Evolutionary conservation across 306 rosid genomes (phyloP).

Genomic region (Psophocarpus tetragonolobus): DNA sequence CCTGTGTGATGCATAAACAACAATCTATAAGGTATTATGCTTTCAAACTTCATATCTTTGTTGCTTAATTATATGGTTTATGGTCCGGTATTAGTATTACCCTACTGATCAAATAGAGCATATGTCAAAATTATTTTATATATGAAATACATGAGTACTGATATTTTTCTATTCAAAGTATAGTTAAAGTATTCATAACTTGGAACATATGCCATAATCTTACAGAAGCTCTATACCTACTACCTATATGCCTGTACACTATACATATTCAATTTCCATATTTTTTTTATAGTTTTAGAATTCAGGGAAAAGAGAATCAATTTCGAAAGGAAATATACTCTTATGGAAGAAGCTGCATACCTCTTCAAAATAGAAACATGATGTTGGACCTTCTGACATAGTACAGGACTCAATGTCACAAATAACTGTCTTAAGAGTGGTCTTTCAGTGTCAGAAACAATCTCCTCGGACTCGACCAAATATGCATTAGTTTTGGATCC

Average conservation of each 20-base stretch:
- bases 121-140: not conserved
- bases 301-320: not conserved
- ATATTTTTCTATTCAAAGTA: not conserved
- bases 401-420: constrained; percentile 64
- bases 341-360: constrained; percentile 29
- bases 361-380: constrained; percentile 62
- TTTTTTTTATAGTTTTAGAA: not conserved
- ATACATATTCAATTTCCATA: not conserved
- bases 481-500: not conserved
- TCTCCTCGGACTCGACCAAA: not conserved
- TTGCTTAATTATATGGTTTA: not conserved
- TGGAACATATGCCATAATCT: not conserved
- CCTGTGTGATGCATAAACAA: constrained; percentile 31
- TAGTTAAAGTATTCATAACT: not conserved
- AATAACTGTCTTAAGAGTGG: constrained; percentile 56
- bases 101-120: not conserved
- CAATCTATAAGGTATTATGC: not conserved
- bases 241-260: not conserved
- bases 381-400: constrained; percentile 60
- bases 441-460: not conserved
- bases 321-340: not conserved
- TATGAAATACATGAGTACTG: not conserved
- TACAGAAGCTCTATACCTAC: not conserved
- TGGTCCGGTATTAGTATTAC: not conserved
- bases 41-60: not conserved